Conservation (phyloP, 2,329 filamentous ascomycete species). For the Emmonsiellopsis sp. region DNA sequence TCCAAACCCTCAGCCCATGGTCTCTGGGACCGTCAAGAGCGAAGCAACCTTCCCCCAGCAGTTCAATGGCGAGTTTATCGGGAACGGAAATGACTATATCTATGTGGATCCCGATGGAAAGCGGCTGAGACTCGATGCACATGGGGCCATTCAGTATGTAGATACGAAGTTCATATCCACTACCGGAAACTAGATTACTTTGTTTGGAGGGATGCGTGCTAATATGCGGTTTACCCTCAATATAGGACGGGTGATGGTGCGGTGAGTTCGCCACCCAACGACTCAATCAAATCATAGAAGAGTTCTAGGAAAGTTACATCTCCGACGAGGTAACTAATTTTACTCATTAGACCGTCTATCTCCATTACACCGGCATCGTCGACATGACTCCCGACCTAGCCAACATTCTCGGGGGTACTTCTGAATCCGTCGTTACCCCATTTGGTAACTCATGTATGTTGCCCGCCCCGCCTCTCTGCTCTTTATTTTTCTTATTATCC, state of each 20-base stretch:
- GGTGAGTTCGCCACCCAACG: conserved; percentile 14
- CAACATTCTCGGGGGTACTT: conserved; percentile 24
- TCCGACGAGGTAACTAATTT: conserved; percentile 5
- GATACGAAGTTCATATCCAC: too few species aligned
- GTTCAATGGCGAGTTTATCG: conserved; percentile 28
- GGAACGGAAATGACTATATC: conserved; percentile 35
- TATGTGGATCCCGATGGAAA: conserved; percentile 30
- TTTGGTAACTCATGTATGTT: conserved; percentile 33
- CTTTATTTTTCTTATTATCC: background rate
- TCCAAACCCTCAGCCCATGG: conserved; percentile 24
- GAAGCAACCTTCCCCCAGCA: conserved; percentile 26
- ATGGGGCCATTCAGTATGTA: conserved; percentile 25
- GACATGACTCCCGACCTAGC: conserved; percentile 23
- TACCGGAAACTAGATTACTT: too few species aligned
- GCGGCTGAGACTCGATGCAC: conserved; percentile 31
- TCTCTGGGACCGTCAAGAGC: conserved; percentile 25
- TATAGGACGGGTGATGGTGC: conserved; percentile 24
- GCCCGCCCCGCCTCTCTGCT: background rate
- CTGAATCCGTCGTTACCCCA: conserved; percentile 24
- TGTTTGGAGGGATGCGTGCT: background rate
- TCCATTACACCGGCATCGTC: conserved; percentile 33
- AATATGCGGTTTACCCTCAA: background rate
- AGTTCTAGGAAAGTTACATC: conserved; percentile 10
- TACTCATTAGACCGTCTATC: conserved; percentile 18
- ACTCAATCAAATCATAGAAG: background rate